Conservation (phyloP, 306 rosid genomes). For the Trifolium dubium region DNA sequence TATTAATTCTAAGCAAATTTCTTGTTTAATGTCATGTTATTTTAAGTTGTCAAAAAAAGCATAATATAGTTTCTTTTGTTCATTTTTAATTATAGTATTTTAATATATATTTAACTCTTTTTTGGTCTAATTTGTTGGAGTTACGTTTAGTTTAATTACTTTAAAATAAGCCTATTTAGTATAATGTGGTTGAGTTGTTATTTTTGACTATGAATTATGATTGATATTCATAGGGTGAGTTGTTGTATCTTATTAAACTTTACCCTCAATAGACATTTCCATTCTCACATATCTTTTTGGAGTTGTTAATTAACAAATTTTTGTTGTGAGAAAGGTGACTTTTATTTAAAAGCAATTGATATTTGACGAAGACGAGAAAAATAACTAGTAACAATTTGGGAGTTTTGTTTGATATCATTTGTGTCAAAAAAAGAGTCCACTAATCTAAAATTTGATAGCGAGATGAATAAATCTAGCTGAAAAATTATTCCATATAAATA, state of each 20-base stretch:
- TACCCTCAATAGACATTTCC: background rate
- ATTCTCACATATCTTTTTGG: background rate
- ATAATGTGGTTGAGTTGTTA: background rate
- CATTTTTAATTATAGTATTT: conserved; percentile 23
- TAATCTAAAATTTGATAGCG: too few relatives aligned
- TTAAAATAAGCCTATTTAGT: background rate
- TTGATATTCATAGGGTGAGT: background rate
- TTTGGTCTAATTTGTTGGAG: background rate
- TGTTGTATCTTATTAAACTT: background rate
- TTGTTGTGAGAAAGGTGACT: too few relatives aligned
- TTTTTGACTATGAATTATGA: background rate
- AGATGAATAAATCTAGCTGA: too few relatives aligned
- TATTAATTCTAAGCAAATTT: background rate
- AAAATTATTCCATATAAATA: too few relatives aligned
- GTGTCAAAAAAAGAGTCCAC: too few relatives aligned
- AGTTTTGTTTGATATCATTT: too few relatives aligned
- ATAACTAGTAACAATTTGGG: too few relatives aligned
- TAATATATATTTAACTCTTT: conserved; percentile 2
- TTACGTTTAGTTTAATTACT: background rate
- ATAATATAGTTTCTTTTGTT: background rate
- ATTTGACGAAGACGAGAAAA: too few relatives aligned
- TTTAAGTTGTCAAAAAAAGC: conserved; percentile 19
- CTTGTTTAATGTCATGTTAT: conserved; percentile 14
- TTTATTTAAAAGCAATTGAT: too few relatives aligned
- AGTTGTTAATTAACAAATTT: background rate